Base-by-base conservation (phyloP, 2,329 filamentous ascomycete genomes). In the Cryphonectria nitschkei region DNA sequence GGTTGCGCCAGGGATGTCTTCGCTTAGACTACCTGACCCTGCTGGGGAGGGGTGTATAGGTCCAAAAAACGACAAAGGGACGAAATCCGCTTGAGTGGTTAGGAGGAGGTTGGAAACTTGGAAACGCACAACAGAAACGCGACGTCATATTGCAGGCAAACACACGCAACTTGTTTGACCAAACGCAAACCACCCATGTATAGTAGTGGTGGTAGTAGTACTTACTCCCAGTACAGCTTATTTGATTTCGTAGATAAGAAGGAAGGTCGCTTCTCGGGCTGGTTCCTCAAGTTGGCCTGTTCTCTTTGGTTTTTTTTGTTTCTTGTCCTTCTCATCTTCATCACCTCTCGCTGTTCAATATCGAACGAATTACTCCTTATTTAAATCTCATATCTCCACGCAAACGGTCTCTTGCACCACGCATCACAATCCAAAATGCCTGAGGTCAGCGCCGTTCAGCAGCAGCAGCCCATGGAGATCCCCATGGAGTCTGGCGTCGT, bases 401-500 rank as follows among this genome's bases (percentile, higher is more conserved):
- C 22, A n/a, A 11, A 22, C n/a, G 22, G 50, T 26, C 19, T 54
- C 14, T 14, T 16, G 14, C 0, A 16, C 13, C 4, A 54, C 29
- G 26, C 52, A 16, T 7, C 26, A 50, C 43, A 4, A 62, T 26
- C 39, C 74, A 76, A 73, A 63, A 79, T 79, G 78, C 77, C 78
- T 74, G 73, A 76, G 73, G 72, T 72, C 62, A 71, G 75, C 54
- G 72, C 71, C 46, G 50, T 76, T 37, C 69, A 75, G 69, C 76
- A 78, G 72, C 77, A 58, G 54, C 54, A 58, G 54, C 29, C 54
- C 54, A 58, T 58, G 54, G 54, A 79, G 74, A 76, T 75, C 74
- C 75, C 78, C 65, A 80, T 79, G 78, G 76, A 78, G 68, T 75
- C 73, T 43, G 71, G 61, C 34, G 72, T 76, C 46, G 69, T 79